Evolutionary conservation across 1,284 basidiomycete genomes (phyloP).

Genomic region (Crocinoboletus sp.): DNA sequence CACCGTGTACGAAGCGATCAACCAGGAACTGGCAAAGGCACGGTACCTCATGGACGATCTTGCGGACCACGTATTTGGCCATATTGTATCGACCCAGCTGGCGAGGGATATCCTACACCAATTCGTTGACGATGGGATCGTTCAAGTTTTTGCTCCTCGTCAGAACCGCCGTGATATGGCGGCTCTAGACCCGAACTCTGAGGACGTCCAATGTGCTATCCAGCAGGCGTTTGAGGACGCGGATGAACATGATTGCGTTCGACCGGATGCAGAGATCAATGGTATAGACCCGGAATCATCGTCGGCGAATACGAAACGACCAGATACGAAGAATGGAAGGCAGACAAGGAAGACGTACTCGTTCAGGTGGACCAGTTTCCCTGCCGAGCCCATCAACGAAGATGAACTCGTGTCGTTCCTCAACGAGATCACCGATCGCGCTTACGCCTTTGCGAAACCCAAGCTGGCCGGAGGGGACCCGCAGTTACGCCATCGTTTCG

Average conservation of each 20-base stretch:
- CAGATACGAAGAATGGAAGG: not conserved
- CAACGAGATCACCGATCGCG: not conserved
- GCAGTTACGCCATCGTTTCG: not conserved
- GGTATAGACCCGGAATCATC: not conserved
- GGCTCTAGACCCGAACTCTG: not conserved
- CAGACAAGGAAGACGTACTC: slow-evolving; percentile 1
- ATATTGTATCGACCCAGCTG: slow-evolving; percentile 6
- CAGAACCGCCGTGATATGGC: not conserved
- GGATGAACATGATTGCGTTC: not conserved
- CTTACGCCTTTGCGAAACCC: not conserved
- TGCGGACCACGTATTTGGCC: slow-evolving; percentile 10
- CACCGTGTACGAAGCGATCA: slow-evolving; percentile 1
- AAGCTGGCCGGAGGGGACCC: not conserved
- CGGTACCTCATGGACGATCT: slow-evolving; percentile 6
- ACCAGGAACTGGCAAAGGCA: slow-evolving; percentile 7
- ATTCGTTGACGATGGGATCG: not conserved
- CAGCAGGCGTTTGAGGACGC: slow-evolving; percentile 2
- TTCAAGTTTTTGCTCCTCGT: not conserved
- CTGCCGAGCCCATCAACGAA: not conserved
- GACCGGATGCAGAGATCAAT: not conserved
- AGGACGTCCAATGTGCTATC: not conserved
- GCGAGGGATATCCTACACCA: slow-evolving; percentile 1
- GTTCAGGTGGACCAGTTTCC: slow-evolving; percentile 1
- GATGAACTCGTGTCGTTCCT: not conserved
- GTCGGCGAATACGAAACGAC: not conserved